Percentiles rank a stretch among this genome's conserved stretches.
These are phyloP conservation scores for Plectosphaerella cucumerina DNA, from an alignment of 2,329 filamentous ascomycete species.

Conservation along the genomic window DNA sequence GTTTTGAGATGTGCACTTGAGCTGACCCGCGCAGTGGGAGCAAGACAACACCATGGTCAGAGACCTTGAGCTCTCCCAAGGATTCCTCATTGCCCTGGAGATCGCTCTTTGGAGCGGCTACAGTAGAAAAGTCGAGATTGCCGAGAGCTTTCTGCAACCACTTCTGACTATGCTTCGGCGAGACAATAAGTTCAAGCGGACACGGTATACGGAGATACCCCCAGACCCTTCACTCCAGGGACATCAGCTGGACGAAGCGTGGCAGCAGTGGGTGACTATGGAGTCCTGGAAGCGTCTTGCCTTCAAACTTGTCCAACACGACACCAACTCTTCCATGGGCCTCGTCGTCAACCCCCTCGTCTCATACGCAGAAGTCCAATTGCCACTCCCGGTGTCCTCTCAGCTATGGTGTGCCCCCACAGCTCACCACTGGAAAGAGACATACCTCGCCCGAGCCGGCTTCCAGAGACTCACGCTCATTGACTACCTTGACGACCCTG, in stretches of 20 bases:
- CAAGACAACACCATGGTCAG: conserved; percentile 24
- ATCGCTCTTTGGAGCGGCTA: conserved; percentile 31
- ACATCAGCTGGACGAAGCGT: conserved; percentile 13
- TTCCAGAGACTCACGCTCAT: conserved; percentile 5
- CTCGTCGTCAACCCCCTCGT: conserved; percentile 22
- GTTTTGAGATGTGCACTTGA: neutral
- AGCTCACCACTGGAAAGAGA: conserved; percentile 19
- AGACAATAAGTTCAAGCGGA: conserved; percentile 23
- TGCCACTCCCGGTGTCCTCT: conserved; percentile 16
- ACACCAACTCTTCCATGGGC: conserved; percentile 22
- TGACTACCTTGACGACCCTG: conserved; percentile 15
- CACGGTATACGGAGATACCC: conserved; percentile 12
- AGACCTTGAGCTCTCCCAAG: conserved; percentile 25
- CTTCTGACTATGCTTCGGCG: conserved; percentile 30
- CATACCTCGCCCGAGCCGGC: neutral
- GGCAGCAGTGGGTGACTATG: conserved; percentile 21
- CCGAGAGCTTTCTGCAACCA: conserved; percentile 30
- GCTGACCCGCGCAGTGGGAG: conserved; percentile 21
- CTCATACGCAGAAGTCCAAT: conserved; percentile 24
- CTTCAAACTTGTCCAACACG: conserved; percentile 21
- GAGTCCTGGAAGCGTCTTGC: conserved; percentile 26
- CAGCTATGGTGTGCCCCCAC: conserved; percentile 20
- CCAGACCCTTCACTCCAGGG: conserved; percentile 1
- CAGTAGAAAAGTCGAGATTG: conserved; percentile 32
- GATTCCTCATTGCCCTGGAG: conserved; percentile 28